These are phyloP conservation scores for Marvania coccoides DNA, from an alignment of 139 green algal species.

Conservation along the genomic window DNA sequence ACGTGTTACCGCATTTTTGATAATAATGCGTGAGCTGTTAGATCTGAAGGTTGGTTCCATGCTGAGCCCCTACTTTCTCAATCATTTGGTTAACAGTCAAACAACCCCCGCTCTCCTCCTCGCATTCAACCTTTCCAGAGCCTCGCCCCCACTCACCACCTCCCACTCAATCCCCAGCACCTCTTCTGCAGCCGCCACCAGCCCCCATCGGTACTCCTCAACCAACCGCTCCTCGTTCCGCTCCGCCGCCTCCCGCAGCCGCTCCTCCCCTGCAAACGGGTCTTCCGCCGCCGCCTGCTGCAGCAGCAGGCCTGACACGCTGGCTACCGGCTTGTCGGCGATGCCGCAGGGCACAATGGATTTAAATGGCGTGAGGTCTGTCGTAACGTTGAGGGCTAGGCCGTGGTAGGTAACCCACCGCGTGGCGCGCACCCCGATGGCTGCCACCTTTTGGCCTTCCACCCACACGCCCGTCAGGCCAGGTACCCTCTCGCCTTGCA, in stretches of 20 bases:
- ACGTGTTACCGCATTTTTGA: too few species aligned
- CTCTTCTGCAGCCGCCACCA: conserved; percentile 52
- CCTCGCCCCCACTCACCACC: background rate
- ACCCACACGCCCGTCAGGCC: conserved; percentile 77
- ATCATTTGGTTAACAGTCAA: background rate
- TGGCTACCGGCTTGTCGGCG: conserved; percentile 34
- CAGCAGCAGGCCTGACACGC: background rate
- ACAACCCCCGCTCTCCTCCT: background rate
- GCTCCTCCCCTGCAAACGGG: background rate
- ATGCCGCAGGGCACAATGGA: conserved; percentile 77
- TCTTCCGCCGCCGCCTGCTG: background rate
- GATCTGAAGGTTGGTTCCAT: too few species aligned
- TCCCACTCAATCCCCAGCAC: conserved; percentile 54
- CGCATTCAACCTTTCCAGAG: background rate
- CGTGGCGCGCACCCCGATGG: conserved; percentile 59
- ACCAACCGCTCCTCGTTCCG: conserved; percentile 26
- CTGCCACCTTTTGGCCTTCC: conserved; percentile 56
- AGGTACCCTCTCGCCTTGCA: conserved; percentile 38
- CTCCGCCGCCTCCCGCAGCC: background rate
- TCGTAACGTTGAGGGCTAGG: conserved; percentile 65
- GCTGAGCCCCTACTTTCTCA: too few species aligned
- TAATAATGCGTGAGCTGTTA: too few species aligned
- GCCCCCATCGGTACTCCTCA: conserved; percentile 55
- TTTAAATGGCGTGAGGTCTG: conserved; percentile 49
- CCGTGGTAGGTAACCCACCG: conserved; percentile 76